Conservation (phyloP, 75 land plant genomes). For the Picea glauca region DNA sequence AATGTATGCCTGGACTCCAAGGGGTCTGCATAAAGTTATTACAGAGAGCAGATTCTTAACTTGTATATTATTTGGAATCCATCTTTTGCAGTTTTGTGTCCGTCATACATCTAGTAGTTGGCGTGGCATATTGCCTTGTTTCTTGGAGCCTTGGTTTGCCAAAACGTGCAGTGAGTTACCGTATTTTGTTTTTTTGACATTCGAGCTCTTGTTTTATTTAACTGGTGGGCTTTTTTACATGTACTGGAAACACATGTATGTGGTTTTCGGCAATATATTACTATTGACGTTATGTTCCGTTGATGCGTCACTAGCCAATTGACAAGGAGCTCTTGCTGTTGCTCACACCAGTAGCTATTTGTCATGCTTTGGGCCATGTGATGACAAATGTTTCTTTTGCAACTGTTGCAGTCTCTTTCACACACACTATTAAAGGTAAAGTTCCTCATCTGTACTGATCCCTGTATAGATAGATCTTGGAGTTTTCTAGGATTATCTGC, state of each 20-base stretch:
- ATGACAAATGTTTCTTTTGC: conserved; percentile 96
- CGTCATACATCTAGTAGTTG: conserved; percentile 80
- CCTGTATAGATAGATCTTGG: not conserved
- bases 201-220: not conserved
- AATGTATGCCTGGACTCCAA: not conserved
- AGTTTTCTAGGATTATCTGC: not conserved
- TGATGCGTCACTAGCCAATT: conserved; percentile 63
- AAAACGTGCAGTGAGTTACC: conserved; percentile 82
- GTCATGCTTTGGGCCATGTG: conserved; percentile 96
- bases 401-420: conserved; percentile 97
- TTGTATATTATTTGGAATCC: not conserved
- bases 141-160: conserved; percentile 87
- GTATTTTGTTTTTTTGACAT: not conserved
- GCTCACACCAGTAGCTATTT: conserved; percentile 81
- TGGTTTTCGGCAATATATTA: not conserved
- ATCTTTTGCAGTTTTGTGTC: conserved; percentile 84
- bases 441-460: not conserved
- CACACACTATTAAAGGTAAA: conserved; percentile 93
- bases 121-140: conserved; percentile 79
- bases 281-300: not conserved
- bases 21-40: not conserved
- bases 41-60: not conserved
- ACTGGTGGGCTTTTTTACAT: not conserved
- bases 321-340: conserved; percentile 57
- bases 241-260: not conserved